Evolutionary conservation across 2,329 filamentous ascomycete species (phyloP), one percentile per base, ranked within the genome.

Genomic region (Pseudogymnoascus sp.): DNA sequence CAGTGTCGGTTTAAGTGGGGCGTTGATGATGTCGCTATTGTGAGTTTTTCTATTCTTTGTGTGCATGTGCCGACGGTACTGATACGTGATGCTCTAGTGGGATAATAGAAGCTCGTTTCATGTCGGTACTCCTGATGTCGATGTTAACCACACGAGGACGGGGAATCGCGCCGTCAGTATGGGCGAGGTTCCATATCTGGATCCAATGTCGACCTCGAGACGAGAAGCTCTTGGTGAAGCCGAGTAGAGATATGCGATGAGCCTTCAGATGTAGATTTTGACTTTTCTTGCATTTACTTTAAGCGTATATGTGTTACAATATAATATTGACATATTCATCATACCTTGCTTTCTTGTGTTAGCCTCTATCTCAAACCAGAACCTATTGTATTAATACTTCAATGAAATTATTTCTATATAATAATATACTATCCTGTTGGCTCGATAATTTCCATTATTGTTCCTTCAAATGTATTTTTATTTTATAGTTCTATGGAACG

Each of bases 1-100:
- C 76, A 77, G 64, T 73, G 75, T 3, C 70, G 76, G n/a, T 67
- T 71, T 38, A 68, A 66, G 5, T 77, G 75, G 75, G 29, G 17
- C 21, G n/a, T 44, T 44, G 58, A 60, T 12, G 61, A 62, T 35
- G 61, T 62, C 10, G 61, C 65, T 80, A 55, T 73, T 76, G 60
- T 77, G 74, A 71, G 79, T 81, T 64, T 65, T 75, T 4, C 21
- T 62, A 69, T 61, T 61, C 38, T 36, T 25, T 17, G 10, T 36
- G 6, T 21, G 38, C 6, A 33, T 9, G 9, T 7, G 21, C 17
- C 38, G 44, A 60, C 15, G 29, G 5, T 29, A 36, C 62, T 63
- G 17, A 63, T 31, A 29, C 5, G 12, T 13, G 25, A 6, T 70
- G 71, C 71, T 9, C 71, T 73, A 61, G 51, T 75, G 73, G 73